Percentiles rank a stretch among this genome's conserved stretches.
Conservation (phyloP, 1,284 basidiomycete species). For the Crucibulum parvulum region DNA sequence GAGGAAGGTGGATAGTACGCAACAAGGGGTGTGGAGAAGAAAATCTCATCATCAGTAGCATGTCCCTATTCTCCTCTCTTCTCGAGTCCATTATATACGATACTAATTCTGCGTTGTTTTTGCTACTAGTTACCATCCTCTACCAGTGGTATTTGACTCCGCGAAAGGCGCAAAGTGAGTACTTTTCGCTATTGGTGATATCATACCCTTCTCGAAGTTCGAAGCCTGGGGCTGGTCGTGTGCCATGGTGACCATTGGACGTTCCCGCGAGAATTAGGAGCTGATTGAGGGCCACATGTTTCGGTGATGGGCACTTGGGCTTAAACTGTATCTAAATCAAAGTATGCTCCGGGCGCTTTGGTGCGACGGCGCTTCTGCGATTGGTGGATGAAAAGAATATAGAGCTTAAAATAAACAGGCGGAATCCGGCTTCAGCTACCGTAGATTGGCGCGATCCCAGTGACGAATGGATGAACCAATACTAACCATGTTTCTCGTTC, state of each 20-base stretch:
- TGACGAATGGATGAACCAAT: not conserved
- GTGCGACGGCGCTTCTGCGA: too few relatives aligned
- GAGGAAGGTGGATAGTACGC: constrained; percentile 4
- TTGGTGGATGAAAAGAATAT: too few relatives aligned
- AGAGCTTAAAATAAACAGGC: too few relatives aligned
- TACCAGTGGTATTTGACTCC: constrained; percentile 94
- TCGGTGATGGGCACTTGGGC: too few relatives aligned
- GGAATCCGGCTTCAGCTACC: too few relatives aligned
- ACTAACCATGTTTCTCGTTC: constrained; percentile 18
- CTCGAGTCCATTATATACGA: constrained; percentile 13
- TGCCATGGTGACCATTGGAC: not conserved
- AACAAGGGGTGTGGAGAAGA: not conserved
- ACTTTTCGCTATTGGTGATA: constrained; percentile 36
- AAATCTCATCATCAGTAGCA: not conserved
- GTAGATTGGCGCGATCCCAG: too few relatives aligned
- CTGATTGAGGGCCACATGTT: too few relatives aligned
- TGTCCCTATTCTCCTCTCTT: constrained; percentile 22
- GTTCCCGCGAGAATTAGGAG: too few relatives aligned
- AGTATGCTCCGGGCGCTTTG: too few relatives aligned
- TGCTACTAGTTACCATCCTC: constrained; percentile 89
- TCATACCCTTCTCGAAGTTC: not conserved
- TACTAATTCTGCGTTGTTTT: constrained; percentile 40
- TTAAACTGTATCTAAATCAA: too few relatives aligned
- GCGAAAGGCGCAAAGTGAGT: constrained; percentile 88
- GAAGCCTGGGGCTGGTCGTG: not conserved